Base-by-base conservation (phyloP, 2,329 filamentous ascomycete genomes). In the Trichophyton simii region DNA sequence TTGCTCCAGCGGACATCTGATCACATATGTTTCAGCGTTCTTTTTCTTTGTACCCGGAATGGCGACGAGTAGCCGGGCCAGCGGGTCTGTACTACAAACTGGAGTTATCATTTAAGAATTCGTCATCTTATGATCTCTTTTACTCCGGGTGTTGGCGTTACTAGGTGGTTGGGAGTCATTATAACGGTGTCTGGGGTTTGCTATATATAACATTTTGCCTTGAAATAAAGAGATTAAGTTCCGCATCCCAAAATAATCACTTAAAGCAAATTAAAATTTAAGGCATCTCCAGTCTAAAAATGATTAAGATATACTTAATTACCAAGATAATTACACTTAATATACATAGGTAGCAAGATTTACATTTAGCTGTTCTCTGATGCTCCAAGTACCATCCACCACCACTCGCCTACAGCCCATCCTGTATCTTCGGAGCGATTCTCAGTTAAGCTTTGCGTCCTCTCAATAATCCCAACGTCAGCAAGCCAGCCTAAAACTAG, bases 401-500 rank as follows among this genome's bases (percentile, higher is more conserved):
- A 77, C 68, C 72, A 76, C 59, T 75, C 72, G 42, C 66, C 66
- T 11, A 75, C 67, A 34, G 61, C 65, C 69, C 73, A 76, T 9
- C 70, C 69, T 63, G 61, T 57, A 59, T 60, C 18, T 54, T 65
- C 31, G 25, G 60, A 57, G 38, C 3, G n/a, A 18, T 64, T 61
- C 31, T 63, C 62, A 38, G 67, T 67, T 36, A 67, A 62, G 18
- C 65, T 68, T 58, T 54, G 55, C 44, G 62, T 28, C 54, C 50
- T 64, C 60, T 62, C 61, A 60, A 67, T 67, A 31, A 67, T 65
- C 4, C 67, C 68, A 22, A 69, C 68, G n/a, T 64, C 59, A 9
- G 68, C 66, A 66, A 78, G 54, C 77, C 77, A 79, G 11, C 70
- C 67, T 50, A 79, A 65, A 58, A 78, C 59, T 42, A 74, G 48